These are phyloP conservation scores for Calonectria pteridis DNA, from an alignment of 2,329 filamentous ascomycete species.

Conservation along the genomic window DNA sequence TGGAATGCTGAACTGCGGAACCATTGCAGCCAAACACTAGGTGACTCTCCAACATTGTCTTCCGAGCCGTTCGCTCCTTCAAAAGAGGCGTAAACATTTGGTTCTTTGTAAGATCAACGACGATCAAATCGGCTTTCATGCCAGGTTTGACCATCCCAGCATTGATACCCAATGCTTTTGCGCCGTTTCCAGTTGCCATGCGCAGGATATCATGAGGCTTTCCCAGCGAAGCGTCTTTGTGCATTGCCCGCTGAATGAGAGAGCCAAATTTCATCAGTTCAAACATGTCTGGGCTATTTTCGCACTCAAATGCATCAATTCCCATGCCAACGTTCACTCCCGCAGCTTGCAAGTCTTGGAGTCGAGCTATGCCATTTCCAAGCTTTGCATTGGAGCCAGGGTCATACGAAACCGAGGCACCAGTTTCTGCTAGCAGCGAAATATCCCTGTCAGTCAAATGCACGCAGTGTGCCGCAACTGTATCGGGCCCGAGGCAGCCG, in stretches of 20 bases:
- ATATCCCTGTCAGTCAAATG: constrained; percentile 26
- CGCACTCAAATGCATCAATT: constrained; percentile 27
- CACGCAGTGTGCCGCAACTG: constrained; percentile 26
- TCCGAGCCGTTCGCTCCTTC: constrained; percentile 16
- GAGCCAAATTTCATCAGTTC: constrained; percentile 30
- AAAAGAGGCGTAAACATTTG: constrained; percentile 29
- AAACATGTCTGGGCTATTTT: constrained; percentile 31
- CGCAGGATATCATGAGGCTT: constrained; percentile 24
- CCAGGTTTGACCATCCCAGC: constrained; percentile 13
- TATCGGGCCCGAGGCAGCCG: constrained; percentile 18
- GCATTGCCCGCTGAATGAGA: constrained; percentile 25
- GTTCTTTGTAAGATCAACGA: constrained; percentile 26
- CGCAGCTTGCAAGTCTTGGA: constrained; percentile 18
- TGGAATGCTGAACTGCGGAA: constrained; percentile 19
- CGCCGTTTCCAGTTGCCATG: constrained; percentile 24
- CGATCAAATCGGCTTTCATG: constrained; percentile 26
- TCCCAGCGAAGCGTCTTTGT: constrained; percentile 21
- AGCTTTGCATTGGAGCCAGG: constrained; percentile 31
- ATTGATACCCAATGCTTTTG: constrained; percentile 24
- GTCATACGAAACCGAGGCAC: constrained; percentile 25
- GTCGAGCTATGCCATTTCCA: constrained; percentile 22
- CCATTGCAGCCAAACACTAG: constrained; percentile 26
- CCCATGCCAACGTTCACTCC: constrained; percentile 27
- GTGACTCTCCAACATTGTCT: constrained; percentile 24
- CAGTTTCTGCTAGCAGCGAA: constrained; percentile 18